Conservation (phyloP, 164 flowering plant genomes). For the Macadamia tetraphylla region DNA sequence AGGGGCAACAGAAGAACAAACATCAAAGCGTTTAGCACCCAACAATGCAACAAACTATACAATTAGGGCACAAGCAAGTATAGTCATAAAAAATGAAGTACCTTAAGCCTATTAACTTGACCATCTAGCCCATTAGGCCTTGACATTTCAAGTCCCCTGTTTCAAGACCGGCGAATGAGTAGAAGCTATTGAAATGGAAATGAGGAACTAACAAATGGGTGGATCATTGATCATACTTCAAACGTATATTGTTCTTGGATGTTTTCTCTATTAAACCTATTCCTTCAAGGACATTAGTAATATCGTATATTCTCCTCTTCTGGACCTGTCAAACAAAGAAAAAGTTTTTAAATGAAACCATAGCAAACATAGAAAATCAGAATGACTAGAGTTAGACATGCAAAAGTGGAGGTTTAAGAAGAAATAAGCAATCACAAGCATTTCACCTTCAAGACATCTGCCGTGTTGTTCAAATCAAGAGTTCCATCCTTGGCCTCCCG, state of each 20-base stretch:
- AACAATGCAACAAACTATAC: no score
- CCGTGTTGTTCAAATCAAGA: conserved; percentile 84
- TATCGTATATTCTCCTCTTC: conserved; percentile 92
- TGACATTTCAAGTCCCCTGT: no score
- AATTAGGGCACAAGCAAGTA: no score
- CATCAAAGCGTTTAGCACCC: no score
- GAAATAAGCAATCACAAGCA: no score
- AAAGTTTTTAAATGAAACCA: conserved; percentile 1
- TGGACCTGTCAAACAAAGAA: conserved; percentile 67
- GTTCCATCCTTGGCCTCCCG: conserved; percentile 78
- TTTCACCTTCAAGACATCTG: conserved; percentile 63
- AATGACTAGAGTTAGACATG: not conserved
- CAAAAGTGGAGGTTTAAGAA: not conserved
- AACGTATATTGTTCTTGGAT: conserved; percentile 82
- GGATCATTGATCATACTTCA: conserved; percentile 52
- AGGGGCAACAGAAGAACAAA: no score
- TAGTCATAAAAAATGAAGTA: no score
- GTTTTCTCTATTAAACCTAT: conserved; percentile 93
- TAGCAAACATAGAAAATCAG: not conserved
- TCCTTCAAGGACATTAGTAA: conserved; percentile 95
- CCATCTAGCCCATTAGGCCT: no score
- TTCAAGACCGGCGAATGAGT: no score
- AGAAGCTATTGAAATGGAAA: no score
- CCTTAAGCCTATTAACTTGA: no score
- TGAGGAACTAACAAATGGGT: no score